Conservation (phyloP, 2,329 filamentous ascomycete genomes). For the Pezicula rhizophila region DNA sequence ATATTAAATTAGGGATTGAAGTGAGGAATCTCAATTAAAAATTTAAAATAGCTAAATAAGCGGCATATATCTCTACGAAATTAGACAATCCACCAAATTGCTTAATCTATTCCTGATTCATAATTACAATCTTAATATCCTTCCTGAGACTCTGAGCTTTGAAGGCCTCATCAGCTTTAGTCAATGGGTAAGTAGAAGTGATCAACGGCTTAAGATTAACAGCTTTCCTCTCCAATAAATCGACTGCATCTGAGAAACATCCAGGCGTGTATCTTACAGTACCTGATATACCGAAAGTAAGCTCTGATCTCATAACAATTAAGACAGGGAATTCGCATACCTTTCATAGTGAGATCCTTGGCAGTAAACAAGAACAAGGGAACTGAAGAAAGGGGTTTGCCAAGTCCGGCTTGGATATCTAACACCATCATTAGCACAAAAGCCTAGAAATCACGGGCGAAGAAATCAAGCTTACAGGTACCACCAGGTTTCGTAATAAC, state of each 20-base stretch:
- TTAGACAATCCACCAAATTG: neutral
- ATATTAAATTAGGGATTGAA: too few relatives aligned
- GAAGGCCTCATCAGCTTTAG: conserved; percentile 14
- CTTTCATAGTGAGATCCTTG: conserved; percentile 20
- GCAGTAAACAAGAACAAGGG: conserved; percentile 20
- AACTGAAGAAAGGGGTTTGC: conserved; percentile 13
- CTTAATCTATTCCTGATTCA: conserved; percentile 17
- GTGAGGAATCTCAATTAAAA: too few relatives aligned
- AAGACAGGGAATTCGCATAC: conserved; percentile 1
- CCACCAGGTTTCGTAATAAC: conserved; percentile 20
- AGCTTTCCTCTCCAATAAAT: conserved; percentile 12
- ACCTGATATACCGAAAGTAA: neutral
- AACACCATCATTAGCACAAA: neutral
- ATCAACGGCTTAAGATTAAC: conserved; percentile 23
- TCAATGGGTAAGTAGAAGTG: conserved; percentile 20
- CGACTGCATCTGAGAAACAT: conserved; percentile 22
- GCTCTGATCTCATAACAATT: neutral
- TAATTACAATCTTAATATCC: conserved; percentile 21
- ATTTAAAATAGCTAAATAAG: too few relatives aligned
- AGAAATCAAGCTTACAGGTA: conserved; percentile 6
- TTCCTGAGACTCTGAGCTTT: conserved; percentile 15
- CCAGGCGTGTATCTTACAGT: conserved; percentile 23
- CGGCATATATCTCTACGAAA: neutral
- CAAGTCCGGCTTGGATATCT: conserved; percentile 20
- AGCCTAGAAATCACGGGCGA: neutral